Evolutionary conservation across 805 yeast species (phyloP).

Genomic region (Candida namnaoensis): DNA sequence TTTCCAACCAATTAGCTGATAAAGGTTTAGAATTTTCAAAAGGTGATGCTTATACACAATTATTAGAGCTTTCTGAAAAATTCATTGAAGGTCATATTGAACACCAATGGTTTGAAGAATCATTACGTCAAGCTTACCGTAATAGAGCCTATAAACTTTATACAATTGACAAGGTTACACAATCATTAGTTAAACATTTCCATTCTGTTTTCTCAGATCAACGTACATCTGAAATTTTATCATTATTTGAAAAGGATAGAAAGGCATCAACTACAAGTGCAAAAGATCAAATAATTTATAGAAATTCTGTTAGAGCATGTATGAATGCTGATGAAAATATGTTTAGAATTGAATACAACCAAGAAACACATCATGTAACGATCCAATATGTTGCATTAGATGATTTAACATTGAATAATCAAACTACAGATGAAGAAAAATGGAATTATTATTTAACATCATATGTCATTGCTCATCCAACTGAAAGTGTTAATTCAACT

Average conservation of each 20-base stretch:
- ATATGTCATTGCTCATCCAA: slow-evolving; percentile 90
- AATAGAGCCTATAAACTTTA: slow-evolving; percentile 89
- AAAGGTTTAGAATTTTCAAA: slow-evolving; percentile 70
- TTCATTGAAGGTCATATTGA: slow-evolving; percentile 87
- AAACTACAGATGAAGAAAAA: slow-evolving; percentile 60
- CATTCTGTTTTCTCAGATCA: slow-evolving; percentile 76
- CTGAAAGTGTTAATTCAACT: slow-evolving; percentile 86
- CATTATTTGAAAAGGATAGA: slow-evolving; percentile 79
- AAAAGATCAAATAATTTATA: slow-evolving; percentile 81
- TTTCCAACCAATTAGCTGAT: slow-evolving; percentile 74
- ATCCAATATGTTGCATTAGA: slow-evolving; percentile 83
- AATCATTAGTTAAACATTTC: slow-evolving; percentile 75
- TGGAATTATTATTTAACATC: slow-evolving; percentile 94
- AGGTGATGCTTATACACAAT: slow-evolving; percentile 66
- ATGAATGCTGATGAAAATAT: slow-evolving; percentile 86
- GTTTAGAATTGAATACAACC: slow-evolving; percentile 78
- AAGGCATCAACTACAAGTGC: slow-evolving; percentile 56
- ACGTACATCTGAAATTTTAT: slow-evolving; percentile 71
- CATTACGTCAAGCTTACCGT: slow-evolving; percentile 88
- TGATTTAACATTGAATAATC: slow-evolving; percentile 76
- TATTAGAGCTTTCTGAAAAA: slow-evolving; percentile 64
- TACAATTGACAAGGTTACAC: slow-evolving; percentile 89
- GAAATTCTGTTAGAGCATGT: slow-evolving; percentile 76
- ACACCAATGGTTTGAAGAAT: slow-evolving; percentile 91
- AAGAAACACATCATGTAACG: slow-evolving; percentile 38